Evolutionary conservation across 1,284 basidiomycete genomes (phyloP).

Genomic region (Melanopsichium pennsylvanicum): DNA sequence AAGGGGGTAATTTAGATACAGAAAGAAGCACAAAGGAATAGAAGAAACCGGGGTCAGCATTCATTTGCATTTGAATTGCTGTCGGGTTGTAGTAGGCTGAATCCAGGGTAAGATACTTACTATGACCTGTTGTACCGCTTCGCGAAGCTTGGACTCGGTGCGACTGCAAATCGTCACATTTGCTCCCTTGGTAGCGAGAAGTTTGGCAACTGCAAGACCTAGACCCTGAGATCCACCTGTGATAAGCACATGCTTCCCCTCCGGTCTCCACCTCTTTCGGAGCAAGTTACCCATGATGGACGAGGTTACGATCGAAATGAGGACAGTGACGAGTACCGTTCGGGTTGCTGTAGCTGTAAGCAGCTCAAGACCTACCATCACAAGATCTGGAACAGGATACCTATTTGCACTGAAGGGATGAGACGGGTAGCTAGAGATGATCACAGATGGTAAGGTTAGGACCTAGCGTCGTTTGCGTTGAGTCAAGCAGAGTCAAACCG

Average conservation of each 20-base stretch:
- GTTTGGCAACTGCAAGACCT: conserved; percentile 76
- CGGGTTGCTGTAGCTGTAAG: conserved; percentile 7
- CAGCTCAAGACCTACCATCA: neutral
- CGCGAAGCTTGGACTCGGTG: conserved; percentile 72
- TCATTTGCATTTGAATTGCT: too few relatives aligned
- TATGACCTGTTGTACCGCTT: conserved; percentile 74
- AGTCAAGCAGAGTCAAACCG: neutral
- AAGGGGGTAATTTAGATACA: neutral
- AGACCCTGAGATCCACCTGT: conserved; percentile 83
- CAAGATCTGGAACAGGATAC: too few relatives aligned
- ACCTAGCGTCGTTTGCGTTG: conserved; percentile 2
- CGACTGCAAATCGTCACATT: conserved; percentile 83
- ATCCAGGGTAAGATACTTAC: conserved; percentile 66
- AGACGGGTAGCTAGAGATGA: neutral
- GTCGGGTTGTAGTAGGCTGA: too few relatives aligned
- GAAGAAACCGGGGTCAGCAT: conserved; percentile 1
- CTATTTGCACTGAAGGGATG: too few relatives aligned
- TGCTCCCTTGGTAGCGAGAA: conserved; percentile 77
- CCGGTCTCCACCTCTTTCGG: conserved; percentile 26
- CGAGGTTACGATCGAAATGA: conserved; percentile 21
- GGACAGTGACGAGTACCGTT: conserved; percentile 3
- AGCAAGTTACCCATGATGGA: conserved; percentile 31
- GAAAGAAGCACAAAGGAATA: neutral
- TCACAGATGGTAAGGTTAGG: neutral
- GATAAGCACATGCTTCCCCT: conserved; percentile 68